These are phyloP conservation scores for Lagerstroemia fauriei DNA, from an alignment of 441 rosid genomes.

Conservation along the genomic window DNA sequence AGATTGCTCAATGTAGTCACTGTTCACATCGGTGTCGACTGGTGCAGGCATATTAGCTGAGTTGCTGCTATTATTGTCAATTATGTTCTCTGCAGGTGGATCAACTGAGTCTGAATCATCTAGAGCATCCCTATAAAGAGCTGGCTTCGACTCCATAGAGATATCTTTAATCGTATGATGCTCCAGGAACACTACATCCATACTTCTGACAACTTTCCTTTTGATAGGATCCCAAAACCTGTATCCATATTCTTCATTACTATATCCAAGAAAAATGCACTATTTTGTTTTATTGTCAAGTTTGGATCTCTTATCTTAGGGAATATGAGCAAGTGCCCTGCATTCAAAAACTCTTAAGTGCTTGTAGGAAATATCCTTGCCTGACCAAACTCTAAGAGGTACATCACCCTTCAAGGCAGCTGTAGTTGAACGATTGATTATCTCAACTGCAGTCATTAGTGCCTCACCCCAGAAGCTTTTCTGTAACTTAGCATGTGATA, in stretches of 20 bases:
- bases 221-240: no score
- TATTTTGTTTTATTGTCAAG: neutral
- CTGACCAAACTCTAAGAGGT: neutral
- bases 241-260: neutral
- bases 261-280: neutral
- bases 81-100: no score
- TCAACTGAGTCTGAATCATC: no score
- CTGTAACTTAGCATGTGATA: neutral
- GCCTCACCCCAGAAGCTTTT: neutral
- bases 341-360: neutral
- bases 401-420: neutral
- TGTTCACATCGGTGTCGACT: no score
- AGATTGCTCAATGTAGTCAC: no score
- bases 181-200: no score
- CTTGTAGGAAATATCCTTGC: neutral
- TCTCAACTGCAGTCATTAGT: neutral
- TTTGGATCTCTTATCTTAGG: slow-evolving; percentile 6
- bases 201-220: no score
- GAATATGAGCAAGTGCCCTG: neutral
- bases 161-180: no score
- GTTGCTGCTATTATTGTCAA: no score
- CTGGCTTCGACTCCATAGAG: no score
- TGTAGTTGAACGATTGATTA: neutral
- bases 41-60: no score
- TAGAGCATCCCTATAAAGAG: no score